Conservation (phyloP, 2,329 filamentous ascomycete species). For the Aspergillus japonicus region DNA sequence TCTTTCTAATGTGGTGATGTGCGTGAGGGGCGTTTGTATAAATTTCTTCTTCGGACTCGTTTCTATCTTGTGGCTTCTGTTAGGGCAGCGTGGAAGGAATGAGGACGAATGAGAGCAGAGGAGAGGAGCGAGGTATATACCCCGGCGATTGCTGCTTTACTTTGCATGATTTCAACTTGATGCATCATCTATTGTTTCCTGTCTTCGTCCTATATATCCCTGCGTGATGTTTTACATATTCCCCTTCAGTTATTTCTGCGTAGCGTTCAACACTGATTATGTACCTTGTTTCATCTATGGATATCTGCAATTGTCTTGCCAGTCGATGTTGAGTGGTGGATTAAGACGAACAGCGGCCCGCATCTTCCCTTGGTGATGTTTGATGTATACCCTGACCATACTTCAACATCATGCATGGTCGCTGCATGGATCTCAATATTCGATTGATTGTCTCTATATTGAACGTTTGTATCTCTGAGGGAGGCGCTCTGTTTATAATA, state of each 20-base stretch:
- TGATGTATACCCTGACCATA: too few species aligned
- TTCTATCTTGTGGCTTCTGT: conserved; percentile 14
- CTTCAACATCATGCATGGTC: too few species aligned
- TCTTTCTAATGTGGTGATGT: conserved; percentile 9
- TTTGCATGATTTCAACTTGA: neutral
- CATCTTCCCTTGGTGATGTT: too few species aligned
- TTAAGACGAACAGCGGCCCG: too few species aligned
- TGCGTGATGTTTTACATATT: neutral
- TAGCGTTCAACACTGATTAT: neutral
- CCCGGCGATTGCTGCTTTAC: conserved; percentile 13
- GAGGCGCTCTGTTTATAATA: too few species aligned
- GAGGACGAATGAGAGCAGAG: conserved; percentile 19
- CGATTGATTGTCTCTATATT: too few species aligned
- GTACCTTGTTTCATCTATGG: neutral
- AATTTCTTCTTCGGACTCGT: conserved; percentile 16
- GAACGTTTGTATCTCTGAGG: too few species aligned
- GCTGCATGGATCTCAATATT: too few species aligned
- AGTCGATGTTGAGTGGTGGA: neutral
- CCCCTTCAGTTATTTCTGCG: conserved; percentile 6
- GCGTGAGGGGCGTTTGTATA: conserved; percentile 17
- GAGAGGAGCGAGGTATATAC: conserved; percentile 17
- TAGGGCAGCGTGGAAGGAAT: conserved; percentile 17
- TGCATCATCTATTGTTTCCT: neutral
- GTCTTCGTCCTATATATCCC: neutral
- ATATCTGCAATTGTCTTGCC: neutral